Percentiles rank a stretch among this genome's conserved stretches.
Conservation (phyloP, 192 early-diverging fungal genomes). For the Spizellomyces punctatus region DNA sequence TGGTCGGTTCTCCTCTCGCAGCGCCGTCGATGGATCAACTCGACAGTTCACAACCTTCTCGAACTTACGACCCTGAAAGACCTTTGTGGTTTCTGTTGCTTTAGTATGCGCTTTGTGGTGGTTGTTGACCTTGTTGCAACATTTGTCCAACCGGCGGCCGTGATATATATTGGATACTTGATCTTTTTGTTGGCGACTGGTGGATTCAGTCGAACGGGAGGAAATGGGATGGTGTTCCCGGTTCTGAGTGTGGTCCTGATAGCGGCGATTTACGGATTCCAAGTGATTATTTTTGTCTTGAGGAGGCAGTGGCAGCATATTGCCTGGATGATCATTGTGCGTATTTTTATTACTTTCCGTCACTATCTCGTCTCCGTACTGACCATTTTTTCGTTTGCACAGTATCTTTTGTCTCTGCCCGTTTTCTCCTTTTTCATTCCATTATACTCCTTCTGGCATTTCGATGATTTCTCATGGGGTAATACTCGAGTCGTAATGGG, state of each 20-base stretch:
- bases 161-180: conserved; percentile 56
- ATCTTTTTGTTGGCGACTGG: conserved; percentile 60
- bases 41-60: conserved; percentile 88
- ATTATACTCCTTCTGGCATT: conserved; percentile 97
- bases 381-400: conserved; percentile 1
- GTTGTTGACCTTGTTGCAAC: conserved; percentile 83
- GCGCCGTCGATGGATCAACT: conserved; percentile 94
- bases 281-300: conserved; percentile 80
- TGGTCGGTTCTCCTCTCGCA: conserved; percentile 88
- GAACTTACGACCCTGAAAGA: conserved; percentile 78
- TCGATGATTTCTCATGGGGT: conserved; percentile 99
- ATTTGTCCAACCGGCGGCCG: conserved; percentile 61
- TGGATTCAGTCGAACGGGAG: conserved; percentile 46
- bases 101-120: conserved; percentile 87
- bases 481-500: conserved; percentile 92
- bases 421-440: conserved; percentile 86
- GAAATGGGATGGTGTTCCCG: conserved; percentile 49
- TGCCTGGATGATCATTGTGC: conserved; percentile 87
- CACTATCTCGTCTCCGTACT: neutral
- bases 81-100: conserved; percentile 89
- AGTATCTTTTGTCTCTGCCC: conserved; percentile 80
- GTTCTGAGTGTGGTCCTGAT: conserved; percentile 77
- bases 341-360: conserved; percentile 11
- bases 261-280: conserved; percentile 84
- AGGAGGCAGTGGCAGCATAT: conserved; percentile 69